Conservation (phyloP, 2,329 filamentous ascomycete genomes). For the Pseudocercospora crystallina region DNA sequence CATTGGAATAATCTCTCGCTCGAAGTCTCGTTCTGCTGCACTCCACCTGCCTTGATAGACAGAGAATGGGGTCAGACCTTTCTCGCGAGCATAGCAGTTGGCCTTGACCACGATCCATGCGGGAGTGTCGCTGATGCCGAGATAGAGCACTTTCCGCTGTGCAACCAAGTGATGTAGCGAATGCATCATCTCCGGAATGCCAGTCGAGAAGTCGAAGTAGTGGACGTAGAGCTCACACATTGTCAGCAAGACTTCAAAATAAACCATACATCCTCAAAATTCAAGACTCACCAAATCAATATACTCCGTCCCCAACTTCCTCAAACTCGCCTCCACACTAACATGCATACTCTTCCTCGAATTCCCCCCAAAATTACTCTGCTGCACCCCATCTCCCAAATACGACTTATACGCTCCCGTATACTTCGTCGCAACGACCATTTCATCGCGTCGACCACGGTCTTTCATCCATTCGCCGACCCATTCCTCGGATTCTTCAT, state of each 20-base stretch:
- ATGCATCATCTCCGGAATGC: slow-evolving; percentile 67
- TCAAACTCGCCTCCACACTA: slow-evolving; percentile 39
- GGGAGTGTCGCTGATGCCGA: slow-evolving; percentile 67
- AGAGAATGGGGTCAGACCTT: slow-evolving; percentile 67
- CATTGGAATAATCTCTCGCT: slow-evolving; percentile 61
- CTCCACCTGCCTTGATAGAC: slow-evolving; percentile 65
- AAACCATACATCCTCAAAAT: neutral
- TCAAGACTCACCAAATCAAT: slow-evolving; percentile 50
- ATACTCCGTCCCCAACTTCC: slow-evolving; percentile 64
- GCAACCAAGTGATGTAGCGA: slow-evolving; percentile 61
- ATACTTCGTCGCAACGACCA: slow-evolving; percentile 58
- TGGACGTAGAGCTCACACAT: slow-evolving; percentile 40
- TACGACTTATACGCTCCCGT: slow-evolving; percentile 25
- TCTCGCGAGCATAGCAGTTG: slow-evolving; percentile 58
- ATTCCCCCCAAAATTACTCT: slow-evolving; percentile 58
- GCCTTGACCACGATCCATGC: slow-evolving; percentile 49
- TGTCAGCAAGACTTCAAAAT: neutral
- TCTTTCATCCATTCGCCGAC: slow-evolving; percentile 30
- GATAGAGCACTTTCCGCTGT: slow-evolving; percentile 63
- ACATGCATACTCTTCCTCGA: slow-evolving; percentile 60
- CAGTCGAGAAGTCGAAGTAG: slow-evolving; percentile 36
- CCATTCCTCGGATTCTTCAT: slow-evolving; percentile 33
- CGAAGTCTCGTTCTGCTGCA: slow-evolving; percentile 46
- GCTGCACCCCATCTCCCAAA: slow-evolving; percentile 30
- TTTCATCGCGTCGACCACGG: slow-evolving; percentile 57